Conservation (phyloP, 1,139 yeast species). For the Zygoascus sp. region DNA sequence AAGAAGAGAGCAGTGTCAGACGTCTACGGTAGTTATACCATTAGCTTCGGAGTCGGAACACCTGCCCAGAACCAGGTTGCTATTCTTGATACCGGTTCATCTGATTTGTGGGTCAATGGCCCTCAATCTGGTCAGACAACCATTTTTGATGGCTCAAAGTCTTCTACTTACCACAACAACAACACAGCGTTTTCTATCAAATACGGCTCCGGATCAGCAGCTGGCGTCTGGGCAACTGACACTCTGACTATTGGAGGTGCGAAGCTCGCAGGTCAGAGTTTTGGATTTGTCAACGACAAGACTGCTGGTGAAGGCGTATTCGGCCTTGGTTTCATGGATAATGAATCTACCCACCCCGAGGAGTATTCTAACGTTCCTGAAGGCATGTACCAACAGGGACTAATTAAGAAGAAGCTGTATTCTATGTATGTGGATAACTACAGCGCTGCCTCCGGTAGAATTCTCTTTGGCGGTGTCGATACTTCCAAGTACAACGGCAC, state of each 20-base stretch:
- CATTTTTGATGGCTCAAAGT: conserved; percentile 21
- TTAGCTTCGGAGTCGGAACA: conserved; percentile 41
- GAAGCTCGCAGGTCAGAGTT: conserved; percentile 38
- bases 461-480: conserved; percentile 61
- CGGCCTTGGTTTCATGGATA: conserved; percentile 48
- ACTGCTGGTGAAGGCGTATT: conserved; percentile 47
- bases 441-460: conserved; percentile 42
- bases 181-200: conserved; percentile 22
- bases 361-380: conserved; percentile 25
- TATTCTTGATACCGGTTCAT: conserved; percentile 45
- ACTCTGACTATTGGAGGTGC: conserved; percentile 38
- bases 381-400: conserved; percentile 21
- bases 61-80: conserved; percentile 39
- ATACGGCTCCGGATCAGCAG: conserved; percentile 29
- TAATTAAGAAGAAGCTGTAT: conserved; percentile 45
- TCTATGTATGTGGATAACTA: conserved; percentile 49
- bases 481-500: conserved; percentile 49
- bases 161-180: conserved; percentile 23
- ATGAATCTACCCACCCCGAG: conserved; percentile 31
- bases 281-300: conserved; percentile 45
- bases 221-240: conserved; percentile 49
- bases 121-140: conserved; percentile 26
- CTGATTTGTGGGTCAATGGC: conserved; percentile 44
- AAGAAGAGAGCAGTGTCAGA: conserved; percentile 17
- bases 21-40: conserved; percentile 33